Conservation (phyloP, 2,329 filamentous ascomycete species). For the Aureobasidium musti region DNA sequence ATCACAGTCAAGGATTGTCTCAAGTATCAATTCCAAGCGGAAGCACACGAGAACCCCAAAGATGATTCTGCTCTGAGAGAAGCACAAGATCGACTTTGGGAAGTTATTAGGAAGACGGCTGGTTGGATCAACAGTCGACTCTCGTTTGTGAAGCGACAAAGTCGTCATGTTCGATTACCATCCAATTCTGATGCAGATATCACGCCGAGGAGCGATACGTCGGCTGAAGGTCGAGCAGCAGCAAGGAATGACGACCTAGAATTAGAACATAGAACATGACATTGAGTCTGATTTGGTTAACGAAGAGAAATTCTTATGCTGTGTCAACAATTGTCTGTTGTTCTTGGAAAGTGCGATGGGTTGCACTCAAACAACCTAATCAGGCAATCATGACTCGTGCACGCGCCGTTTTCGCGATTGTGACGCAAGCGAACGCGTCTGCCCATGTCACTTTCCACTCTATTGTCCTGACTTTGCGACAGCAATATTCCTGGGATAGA, state of each 20-base stretch:
- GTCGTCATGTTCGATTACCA: slow-evolving; percentile 23
- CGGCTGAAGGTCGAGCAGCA: slow-evolving; percentile 21
- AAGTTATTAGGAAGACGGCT: slow-evolving; percentile 36
- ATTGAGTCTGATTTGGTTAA: neutral
- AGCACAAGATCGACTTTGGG: slow-evolving; percentile 67
- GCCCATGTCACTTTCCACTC: neutral
- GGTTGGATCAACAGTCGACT: slow-evolving; percentile 36
- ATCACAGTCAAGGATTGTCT: slow-evolving; percentile 97
- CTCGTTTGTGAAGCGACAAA: slow-evolving; percentile 10
- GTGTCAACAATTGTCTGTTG: neutral
- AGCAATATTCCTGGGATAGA: neutral
- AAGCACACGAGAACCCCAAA: slow-evolving; percentile 75
- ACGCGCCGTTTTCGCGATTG: slow-evolving; percentile 20
- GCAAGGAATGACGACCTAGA: slow-evolving; percentile 35
- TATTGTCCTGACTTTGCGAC: neutral
- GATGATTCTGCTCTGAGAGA: slow-evolving; percentile 59
- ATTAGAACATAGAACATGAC: slow-evolving; percentile 44
- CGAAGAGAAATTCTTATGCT: neutral
- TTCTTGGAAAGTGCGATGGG: neutral
- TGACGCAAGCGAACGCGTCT: slow-evolving; percentile 22
- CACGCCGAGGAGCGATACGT: neutral
- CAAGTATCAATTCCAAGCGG: slow-evolving; percentile 95
- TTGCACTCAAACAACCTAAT: neutral
- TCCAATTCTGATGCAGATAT: slow-evolving; percentile 6
- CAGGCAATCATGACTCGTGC: slow-evolving; percentile 17